Percentiles rank a stretch among this genome's conserved stretches.
Evolutionary conservation across 495 filamentous ascomycete species (phyloP).

Genomic region (Aspergillus ellipticus): DNA sequence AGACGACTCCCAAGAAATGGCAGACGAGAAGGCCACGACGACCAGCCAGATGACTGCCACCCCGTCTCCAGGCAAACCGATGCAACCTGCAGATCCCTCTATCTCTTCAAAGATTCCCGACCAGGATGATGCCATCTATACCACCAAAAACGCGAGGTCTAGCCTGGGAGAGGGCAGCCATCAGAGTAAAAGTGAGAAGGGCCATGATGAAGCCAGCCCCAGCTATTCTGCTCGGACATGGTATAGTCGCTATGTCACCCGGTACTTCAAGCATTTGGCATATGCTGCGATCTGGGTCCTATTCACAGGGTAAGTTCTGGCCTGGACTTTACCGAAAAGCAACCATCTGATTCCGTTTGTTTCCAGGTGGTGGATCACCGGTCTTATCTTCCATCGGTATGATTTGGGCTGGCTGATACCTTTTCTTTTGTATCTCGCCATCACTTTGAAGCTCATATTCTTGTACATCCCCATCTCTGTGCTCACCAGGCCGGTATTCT

Average conservation of each 20-base stretch:
- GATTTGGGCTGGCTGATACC: slow-evolving; percentile 81
- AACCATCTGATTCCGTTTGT: background rate
- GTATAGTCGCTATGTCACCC: slow-evolving; percentile 18
- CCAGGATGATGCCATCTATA: slow-evolving; percentile 46
- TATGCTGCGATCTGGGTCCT: slow-evolving; percentile 52
- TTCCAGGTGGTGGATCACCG: slow-evolving; percentile 82
- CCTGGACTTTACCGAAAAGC: background rate
- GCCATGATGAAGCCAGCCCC: slow-evolving; percentile 27
- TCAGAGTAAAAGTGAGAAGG: slow-evolving; percentile 28
- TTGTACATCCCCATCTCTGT: slow-evolving; percentile 67
- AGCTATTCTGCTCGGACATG: slow-evolving; percentile 15
- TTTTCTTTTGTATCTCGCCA: slow-evolving; percentile 74
- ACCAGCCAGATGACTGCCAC: background rate
- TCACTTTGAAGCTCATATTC: slow-evolving; percentile 69
- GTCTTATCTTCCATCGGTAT: slow-evolving; percentile 66
- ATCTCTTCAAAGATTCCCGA: background rate
- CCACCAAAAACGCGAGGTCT: slow-evolving; percentile 26
- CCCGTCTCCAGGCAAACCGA: background rate
- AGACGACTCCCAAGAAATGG: background rate
- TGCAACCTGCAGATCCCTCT: background rate
- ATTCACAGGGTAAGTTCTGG: slow-evolving; percentile 55
- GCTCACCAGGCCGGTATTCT: slow-evolving; percentile 60
- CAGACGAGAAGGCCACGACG: background rate
- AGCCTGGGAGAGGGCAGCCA: slow-evolving; percentile 39
- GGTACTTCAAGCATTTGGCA: slow-evolving; percentile 34